These are phyloP conservation scores for Aspergillus ostianus DNA, from an alignment of 495 filamentous ascomycete species.

Conservation along the genomic window DNA sequence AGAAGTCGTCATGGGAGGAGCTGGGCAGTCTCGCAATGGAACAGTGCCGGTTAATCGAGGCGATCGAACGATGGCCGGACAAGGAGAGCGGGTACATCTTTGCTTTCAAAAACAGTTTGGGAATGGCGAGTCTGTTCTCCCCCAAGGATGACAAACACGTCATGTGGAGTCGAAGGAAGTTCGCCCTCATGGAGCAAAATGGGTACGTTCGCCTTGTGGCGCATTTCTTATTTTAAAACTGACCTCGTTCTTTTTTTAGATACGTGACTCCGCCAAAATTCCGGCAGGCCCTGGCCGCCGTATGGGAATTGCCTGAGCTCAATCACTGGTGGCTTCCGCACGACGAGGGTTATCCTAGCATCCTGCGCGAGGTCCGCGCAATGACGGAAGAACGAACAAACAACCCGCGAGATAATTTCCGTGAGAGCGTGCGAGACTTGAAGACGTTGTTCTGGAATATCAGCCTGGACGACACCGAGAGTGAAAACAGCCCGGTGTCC, in stretches of 20 bases:
- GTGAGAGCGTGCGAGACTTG: conserved; percentile 71
- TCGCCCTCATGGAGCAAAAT: conserved; percentile 72
- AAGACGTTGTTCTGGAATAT: conserved; percentile 64
- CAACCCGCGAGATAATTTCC: conserved; percentile 61
- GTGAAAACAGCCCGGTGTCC: conserved; percentile 31
- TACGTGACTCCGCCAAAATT: conserved; percentile 78
- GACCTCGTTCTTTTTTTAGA: conserved; percentile 41
- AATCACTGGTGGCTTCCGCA: conserved; percentile 85
- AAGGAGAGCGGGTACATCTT: conserved; percentile 68
- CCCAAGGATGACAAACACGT: conserved; percentile 68
- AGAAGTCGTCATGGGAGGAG: conserved; percentile 50
- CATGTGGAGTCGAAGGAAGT: conserved; percentile 81
- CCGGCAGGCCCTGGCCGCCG: conserved; percentile 67
- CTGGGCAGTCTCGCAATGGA: conserved; percentile 61
- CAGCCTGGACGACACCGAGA: conserved; percentile 38
- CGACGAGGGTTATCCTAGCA: conserved; percentile 66
- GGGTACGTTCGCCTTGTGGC: conserved; percentile 60
- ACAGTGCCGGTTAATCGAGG: conserved; percentile 74
- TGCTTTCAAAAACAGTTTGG: conserved; percentile 72
- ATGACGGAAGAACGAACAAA: conserved; percentile 68
- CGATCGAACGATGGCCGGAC: conserved; percentile 68
- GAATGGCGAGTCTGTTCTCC: conserved; percentile 74
- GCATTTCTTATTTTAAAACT: not conserved
- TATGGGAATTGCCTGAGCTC: conserved; percentile 67
- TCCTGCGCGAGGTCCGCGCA: conserved; percentile 71